Evolutionary conservation across 2,329 filamentous ascomycete genomes (phyloP), one percentile per base, ranked within the genome.

Genomic region (Tolypocladium amazonense): DNA sequence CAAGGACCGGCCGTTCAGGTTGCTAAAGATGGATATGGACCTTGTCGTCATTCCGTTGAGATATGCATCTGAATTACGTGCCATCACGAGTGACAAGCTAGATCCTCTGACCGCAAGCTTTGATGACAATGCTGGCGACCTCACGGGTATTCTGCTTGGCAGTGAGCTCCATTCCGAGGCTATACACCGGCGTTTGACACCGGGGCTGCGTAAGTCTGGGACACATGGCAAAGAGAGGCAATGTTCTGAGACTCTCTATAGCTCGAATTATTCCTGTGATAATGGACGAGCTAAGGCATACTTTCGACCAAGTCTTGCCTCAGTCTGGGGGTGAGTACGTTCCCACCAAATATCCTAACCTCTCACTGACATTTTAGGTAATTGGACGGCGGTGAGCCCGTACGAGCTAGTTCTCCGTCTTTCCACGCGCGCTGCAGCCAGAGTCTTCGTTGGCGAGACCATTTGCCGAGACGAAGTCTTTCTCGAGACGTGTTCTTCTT

Each of bases 1-100:
- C 45, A 61, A 59, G 38, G 47, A 62, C 20, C 59, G 35, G 3
- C 62, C 62, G 9, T 63, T 63, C 27, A 53, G 58, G 41, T 30
- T 63, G 12, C 60, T 61, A 6, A 63, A 61, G 35, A 62, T 63
- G 62, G 62, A 63, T 39, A 63, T 63, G 62, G 62, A 63, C 35
- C 52, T 63, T 11, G 50, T 62, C 37, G 53, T 63, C 15, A 58
- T 63, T 50, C 62, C 62, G 1, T 47, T 63, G 11, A 59, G 60
- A 35, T 62, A 63, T n/a, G 60, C 62, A 4, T 27, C 38, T 11
- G 62, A 63, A 37, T 33, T 63, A 15, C 57, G 62, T 7, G 53
- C 59, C 15, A 38, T 63, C 12, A 63, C 60, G 9, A 63, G 59
- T 45, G 62, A 63, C 59, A 62, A 62, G 39, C 57, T 63, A 0